Conservation (phyloP, 2,329 filamentous ascomycete genomes). For the Cytospora chrysosperma region DNA sequence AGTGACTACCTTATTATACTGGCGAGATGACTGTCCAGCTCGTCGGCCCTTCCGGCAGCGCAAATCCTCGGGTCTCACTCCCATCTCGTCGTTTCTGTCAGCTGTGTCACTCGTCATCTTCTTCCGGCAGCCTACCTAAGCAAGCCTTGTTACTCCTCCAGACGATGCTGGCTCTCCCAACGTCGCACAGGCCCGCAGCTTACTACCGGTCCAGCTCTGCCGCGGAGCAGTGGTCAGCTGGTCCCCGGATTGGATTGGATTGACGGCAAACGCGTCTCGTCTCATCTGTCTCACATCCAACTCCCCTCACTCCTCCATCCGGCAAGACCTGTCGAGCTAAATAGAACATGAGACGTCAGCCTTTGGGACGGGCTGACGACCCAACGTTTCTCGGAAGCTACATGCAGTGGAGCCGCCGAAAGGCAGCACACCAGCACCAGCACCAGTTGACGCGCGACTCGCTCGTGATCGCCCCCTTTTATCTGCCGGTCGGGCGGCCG, state of each 20-base stretch:
- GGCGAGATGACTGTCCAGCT: conserved; percentile 8
- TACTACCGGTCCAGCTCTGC: background rate
- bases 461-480: background rate
- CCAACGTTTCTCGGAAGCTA: background rate
- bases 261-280: background rate
- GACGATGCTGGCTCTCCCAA: too few species aligned
- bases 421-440: background rate
- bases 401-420: background rate
- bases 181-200: too few species aligned
- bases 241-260: too few species aligned
- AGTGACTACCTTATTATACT: background rate
- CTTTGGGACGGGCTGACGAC: background rate
- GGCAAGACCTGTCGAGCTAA: too few species aligned
- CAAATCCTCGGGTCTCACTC: conserved; percentile 12
- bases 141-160: background rate
- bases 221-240: background rate
- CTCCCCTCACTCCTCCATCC: background rate
- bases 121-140: background rate
- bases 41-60: conserved; percentile 13
- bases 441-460: background rate
- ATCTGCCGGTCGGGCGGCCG: background rate
- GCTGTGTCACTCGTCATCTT: background rate
- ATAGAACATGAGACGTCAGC: background rate
- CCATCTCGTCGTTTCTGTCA: background rate
- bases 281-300: background rate